Conservation (phyloP, 495 filamentous ascomycete genomes). For the Astrothelium macrocarpum region DNA sequence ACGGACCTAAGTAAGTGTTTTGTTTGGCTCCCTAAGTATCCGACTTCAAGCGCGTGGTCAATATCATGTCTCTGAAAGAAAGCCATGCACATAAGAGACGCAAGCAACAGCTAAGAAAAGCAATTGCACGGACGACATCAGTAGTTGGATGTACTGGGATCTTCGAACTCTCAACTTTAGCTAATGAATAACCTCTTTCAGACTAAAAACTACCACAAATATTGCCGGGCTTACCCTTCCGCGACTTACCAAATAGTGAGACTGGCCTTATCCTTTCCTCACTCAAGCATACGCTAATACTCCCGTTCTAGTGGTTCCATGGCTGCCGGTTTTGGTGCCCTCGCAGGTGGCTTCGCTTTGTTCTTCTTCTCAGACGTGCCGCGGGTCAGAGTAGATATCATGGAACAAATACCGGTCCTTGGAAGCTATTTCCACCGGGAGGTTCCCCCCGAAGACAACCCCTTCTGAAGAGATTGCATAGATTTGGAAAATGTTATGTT, state of each 20-base stretch:
- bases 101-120: no score
- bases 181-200: neutral
- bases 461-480: conserved; percentile 26
- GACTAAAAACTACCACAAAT: neutral
- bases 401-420: conserved; percentile 49
- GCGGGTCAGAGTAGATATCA: conserved; percentile 55
- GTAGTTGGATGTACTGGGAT: neutral
- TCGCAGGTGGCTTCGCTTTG: conserved; percentile 52
- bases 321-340: conserved; percentile 49
- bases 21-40: neutral
- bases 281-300: neutral
- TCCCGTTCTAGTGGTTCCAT: conserved; percentile 19
- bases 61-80: no score
- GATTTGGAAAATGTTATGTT: neutral
- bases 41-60: neutral
- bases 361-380: conserved; percentile 66
- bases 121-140: no score
- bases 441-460: conserved; percentile 56
- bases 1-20: conserved; percentile 3
- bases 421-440: conserved; percentile 49
- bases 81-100: no score
- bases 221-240: neutral
- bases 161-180: neutral
- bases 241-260: neutral
- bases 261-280: neutral